phyloP scores from a whole-genome alignment of 345 rosid species.

The Euphorbia lathyris region DNA sequence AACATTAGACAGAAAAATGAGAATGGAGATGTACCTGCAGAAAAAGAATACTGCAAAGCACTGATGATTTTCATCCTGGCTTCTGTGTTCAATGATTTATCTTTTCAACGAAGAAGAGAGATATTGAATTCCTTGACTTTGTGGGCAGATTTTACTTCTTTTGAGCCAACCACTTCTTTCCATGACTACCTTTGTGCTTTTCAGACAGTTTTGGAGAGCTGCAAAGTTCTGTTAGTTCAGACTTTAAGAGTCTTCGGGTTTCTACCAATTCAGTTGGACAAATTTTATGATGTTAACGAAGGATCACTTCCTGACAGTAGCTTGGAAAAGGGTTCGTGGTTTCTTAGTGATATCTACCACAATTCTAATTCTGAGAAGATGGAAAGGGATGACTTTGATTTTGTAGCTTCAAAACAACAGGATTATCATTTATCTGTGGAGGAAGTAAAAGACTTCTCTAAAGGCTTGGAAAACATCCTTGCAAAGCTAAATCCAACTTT shows the following conservation, averaged over 20 bases:
- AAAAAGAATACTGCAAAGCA: conserved; percentile 40
- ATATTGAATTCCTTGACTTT: conserved; percentile 49
- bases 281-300: conserved; percentile 20
- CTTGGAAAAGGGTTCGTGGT: conserved; percentile 35
- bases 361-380: conserved; percentile 26
- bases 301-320: conserved; percentile 23
- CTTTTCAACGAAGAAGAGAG: conserved; percentile 46
- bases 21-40: conserved; percentile 34
- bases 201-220: conserved; percentile 51
- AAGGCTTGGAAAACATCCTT: conserved; percentile 46
- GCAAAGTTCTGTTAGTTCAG: conserved; percentile 49
- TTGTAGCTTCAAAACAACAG: conserved; percentile 22
- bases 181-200: conserved; percentile 73
- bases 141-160: conserved; percentile 59
- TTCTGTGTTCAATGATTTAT: conserved; percentile 58
- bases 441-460: conserved; percentile 49
- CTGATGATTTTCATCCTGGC: conserved; percentile 56
- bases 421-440: conserved; percentile 34
- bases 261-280: conserved; percentile 41
- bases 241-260: conserved; percentile 37
- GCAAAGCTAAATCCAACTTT: conserved; percentile 46
- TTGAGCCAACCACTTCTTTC: conserved; percentile 57
- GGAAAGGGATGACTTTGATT: conserved; percentile 27
- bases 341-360: conserved; percentile 42
- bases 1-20: conserved; percentile 41